Base-by-base conservation (phyloP, 1,284 basidiomycete genomes). In the Stygiomarasmius scandens region DNA sequence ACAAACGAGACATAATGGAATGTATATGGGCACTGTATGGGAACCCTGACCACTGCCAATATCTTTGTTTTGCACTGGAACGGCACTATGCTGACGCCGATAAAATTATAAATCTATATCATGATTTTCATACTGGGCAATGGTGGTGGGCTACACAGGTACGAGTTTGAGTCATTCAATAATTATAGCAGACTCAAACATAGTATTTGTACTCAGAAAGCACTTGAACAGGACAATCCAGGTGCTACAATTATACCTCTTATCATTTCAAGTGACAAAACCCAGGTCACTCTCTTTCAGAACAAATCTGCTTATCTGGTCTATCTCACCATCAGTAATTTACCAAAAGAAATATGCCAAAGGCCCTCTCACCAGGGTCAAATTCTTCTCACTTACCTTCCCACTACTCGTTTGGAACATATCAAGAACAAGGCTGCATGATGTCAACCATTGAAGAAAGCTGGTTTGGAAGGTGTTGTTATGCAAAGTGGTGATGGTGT, bases 231-330 rank as follows among this genome's bases (percentile, higher is more conserved):
- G n/a, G 43, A 59, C 2, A 67, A 58, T 3, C 67, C 69, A 6
- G 73, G 76, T 2, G 70, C 69, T 0, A 78, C 77, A 1, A 69
- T 77, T 22, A 62, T 76, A 3, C 77, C 77, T 1, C 60, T 79
- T 32, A 75, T 80, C 25, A 62, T 78, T 4, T 74, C n/a, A n/a
- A n/a, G n/a, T n/a, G n/a, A n/a, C n/a, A n/a, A n/a, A n/a, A n/a
- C n/a, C n/a, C n/a, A n/a, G n/a, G n/a, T n/a, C n/a, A n/a, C n/a
- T n/a, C n/a, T n/a, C n/a, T n/a, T n/a, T n/a, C n/a, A n/a, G n/a
- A n/a, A n/a, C n/a, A n/a, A n/a, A n/a, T n/a, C n/a, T n/a, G n/a
- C n/a, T n/a, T n/a, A n/a, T n/a, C n/a, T n/a, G n/a, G n/a, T n/a
- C n/a, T n/a, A n/a, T n/a, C n/a, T n/a, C n/a, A n/a, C n/a, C n/a